These are phyloP conservation scores for Quercus glauca DNA, from an alignment of 306 rosid genomes.

Conservation along the genomic window DNA sequence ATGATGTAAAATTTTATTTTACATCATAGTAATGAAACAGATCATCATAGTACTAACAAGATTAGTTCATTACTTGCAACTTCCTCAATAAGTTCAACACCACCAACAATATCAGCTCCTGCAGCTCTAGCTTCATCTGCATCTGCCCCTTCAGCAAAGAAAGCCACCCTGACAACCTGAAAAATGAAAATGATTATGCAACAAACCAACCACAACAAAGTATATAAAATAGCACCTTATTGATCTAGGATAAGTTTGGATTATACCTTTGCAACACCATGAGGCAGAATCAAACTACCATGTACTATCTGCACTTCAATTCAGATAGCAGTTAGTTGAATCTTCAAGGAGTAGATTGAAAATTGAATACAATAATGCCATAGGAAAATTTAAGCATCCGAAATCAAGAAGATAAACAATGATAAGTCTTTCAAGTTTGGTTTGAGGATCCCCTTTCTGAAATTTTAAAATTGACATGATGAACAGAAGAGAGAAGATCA, in stretches of 20 bases:
- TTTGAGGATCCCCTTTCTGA: background rate
- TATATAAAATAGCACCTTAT: conserved; percentile 4
- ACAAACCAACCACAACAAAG: conserved; percentile 25
- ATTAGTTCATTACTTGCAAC: conserved; percentile 70
- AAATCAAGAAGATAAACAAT: background rate
- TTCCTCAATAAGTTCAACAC: conserved; percentile 84
- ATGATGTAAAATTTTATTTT: background rate
- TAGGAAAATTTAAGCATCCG: conserved; percentile 1
- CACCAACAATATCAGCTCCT: conserved; percentile 99
- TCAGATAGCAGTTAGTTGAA: conserved; percentile 28
- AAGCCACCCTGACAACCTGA: conserved; percentile 91
- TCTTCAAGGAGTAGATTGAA: conserved; percentile 26
- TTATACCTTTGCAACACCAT: conserved; percentile 88
- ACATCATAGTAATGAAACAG: background rate
- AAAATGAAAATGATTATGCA: conserved; percentile 36
- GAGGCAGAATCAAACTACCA: conserved; percentile 88
- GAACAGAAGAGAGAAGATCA: background rate
- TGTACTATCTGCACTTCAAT: conserved; percentile 82
- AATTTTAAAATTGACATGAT: background rate
- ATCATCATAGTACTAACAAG: conserved; percentile 7
- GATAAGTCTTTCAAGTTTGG: background rate
- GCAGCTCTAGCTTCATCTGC: conserved; percentile 99
- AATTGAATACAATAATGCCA: background rate
- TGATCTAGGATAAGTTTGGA: background rate
- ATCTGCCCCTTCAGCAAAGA: conserved; percentile 95